phyloP scores from a whole-genome alignment of 257 asterid species.

The Capsicum baccatum region DNA sequence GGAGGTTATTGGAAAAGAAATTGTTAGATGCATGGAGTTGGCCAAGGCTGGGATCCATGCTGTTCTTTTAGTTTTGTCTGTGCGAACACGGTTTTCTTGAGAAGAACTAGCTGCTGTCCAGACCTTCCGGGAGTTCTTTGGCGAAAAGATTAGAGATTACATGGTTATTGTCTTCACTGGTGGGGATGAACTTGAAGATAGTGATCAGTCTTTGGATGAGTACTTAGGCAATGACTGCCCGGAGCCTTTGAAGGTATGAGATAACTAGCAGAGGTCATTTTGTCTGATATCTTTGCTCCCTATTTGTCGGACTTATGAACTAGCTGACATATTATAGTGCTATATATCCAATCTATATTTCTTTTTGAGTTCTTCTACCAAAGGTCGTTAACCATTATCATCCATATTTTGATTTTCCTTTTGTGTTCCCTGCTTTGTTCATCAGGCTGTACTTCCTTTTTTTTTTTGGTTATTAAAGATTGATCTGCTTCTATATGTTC shows the following conservation, averaged over 20 bases:
- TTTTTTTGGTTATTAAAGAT: no score
- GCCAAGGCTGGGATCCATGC: constrained; percentile 94
- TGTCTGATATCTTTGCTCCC: not conserved
- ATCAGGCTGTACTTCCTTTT: no score
- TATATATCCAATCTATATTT: no score
- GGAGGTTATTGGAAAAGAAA: constrained; percentile 56
- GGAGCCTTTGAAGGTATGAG: constrained; percentile 54
- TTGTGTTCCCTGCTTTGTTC: no score
- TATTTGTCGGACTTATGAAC: not conserved
- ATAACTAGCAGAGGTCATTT: not conserved
- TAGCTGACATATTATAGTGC: no score
- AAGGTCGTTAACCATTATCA: no score
- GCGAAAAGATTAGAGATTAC: constrained; percentile 60
- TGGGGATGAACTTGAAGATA: constrained; percentile 79
- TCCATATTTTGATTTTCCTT: no score
- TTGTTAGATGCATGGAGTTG: constrained; percentile 67
- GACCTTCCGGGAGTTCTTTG: constrained; percentile 67
- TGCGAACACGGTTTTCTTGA: constrained; percentile 63
- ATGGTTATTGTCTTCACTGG: constrained; percentile 81
- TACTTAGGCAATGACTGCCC: constrained; percentile 55
- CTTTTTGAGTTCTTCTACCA: no score
- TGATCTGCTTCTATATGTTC: no score
- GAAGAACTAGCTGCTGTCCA: constrained; percentile 72
- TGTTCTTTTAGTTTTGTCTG: constrained; percentile 68
- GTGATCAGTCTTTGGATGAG: constrained; percentile 50